phyloP scores from a whole-genome alignment of 1,284 basidiomycete species.

The Pseudozyma pruni region DNA sequence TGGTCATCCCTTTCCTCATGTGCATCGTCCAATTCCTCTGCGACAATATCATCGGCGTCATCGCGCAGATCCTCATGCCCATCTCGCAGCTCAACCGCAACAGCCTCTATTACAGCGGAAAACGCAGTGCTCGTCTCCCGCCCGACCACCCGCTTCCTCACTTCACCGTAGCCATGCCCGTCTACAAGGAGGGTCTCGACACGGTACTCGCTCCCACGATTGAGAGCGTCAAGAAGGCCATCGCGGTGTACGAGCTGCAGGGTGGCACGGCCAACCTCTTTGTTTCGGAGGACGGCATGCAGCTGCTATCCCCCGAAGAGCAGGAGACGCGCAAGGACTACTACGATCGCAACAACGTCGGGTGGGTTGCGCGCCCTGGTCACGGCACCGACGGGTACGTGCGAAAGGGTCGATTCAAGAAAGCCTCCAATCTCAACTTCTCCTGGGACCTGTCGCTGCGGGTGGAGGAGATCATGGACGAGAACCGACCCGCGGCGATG shows the following conservation, averaged over 20 bases:
- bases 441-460: slow-evolving; percentile 78
- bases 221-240: slow-evolving; percentile 81
- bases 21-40: slow-evolving; percentile 76
- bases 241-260: slow-evolving; percentile 84
- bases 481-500: slow-evolving; percentile 17
- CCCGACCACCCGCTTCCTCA: too few species aligned
- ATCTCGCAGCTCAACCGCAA: slow-evolving; percentile 74
- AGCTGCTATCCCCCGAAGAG: slow-evolving; percentile 74
- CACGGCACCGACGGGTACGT: slow-evolving; percentile 78
- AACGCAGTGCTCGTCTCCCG: too few species aligned
- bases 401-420: slow-evolving; percentile 89
- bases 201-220: slow-evolving; percentile 76
- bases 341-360: slow-evolving; percentile 80
- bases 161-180: slow-evolving; percentile 80
- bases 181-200: slow-evolving; percentile 75
- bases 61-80: slow-evolving; percentile 67
- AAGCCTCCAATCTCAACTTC: slow-evolving; percentile 90
- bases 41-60: slow-evolving; percentile 72
- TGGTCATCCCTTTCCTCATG: slow-evolving; percentile 73
- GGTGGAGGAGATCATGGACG: slow-evolving; percentile 77
- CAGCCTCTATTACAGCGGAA: slow-evolving; percentile 72
- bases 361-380: slow-evolving; percentile 82
- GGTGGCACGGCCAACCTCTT: slow-evolving; percentile 81
- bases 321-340: slow-evolving; percentile 76
- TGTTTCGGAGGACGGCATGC: slow-evolving; percentile 81